Conservation (phyloP, 768 basidiomycete species). For the Naganishia kalamii region DNA sequence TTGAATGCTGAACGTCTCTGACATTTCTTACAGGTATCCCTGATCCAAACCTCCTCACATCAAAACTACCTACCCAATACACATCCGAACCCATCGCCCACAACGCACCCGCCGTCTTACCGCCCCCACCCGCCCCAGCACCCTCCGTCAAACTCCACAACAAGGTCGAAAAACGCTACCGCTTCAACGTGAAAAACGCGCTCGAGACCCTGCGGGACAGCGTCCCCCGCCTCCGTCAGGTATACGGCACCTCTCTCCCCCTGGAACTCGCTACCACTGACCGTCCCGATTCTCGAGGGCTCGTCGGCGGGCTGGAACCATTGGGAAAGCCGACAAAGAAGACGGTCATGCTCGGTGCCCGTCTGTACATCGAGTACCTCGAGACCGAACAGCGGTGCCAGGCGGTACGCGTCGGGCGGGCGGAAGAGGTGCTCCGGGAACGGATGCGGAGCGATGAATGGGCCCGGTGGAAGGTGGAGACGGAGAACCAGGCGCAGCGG, state of each 20-base stretch:
- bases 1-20: no score
- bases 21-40: not conserved
- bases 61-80: not conserved
- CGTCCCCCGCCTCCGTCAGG: constrained; percentile 42
- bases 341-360: constrained; percentile 41
- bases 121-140: not conserved
- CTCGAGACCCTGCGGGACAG: constrained; percentile 43
- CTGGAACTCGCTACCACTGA: constrained; percentile 39
- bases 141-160: constrained; percentile 42
- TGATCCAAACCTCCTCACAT: not conserved
- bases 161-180: constrained; percentile 45
- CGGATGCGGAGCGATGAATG: not conserved
- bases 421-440: not conserved
- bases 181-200: constrained; percentile 44
- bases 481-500: not conserved
- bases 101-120: not conserved
- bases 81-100: no score
- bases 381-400: constrained; percentile 9
- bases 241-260: constrained; percentile 42
- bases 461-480: not conserved
- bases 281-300: constrained; percentile 30
- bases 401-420: not conserved
- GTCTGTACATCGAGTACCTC: constrained; percentile 40
- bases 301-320: constrained; percentile 36
- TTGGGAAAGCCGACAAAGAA: constrained; percentile 44